phyloP scores from a whole-genome alignment of 306 rosid genomes.

The Prunus mongolica region DNA sequence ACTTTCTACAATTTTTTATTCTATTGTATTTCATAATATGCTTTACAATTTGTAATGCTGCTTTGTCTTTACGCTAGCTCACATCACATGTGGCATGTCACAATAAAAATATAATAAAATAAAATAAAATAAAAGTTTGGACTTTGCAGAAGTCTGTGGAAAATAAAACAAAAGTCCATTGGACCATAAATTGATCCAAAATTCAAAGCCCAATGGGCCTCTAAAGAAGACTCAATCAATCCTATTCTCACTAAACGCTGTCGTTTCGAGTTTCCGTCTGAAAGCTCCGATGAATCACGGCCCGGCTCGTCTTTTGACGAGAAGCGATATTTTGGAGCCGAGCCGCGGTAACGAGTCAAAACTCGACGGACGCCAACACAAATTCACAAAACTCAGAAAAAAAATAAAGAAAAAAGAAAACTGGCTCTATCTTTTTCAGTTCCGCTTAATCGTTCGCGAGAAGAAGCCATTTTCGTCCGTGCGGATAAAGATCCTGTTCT shows the following conservation, averaged over 20 bases:
- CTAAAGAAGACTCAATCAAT: not conserved
- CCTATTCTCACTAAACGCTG: not conserved
- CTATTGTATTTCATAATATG: not conserved
- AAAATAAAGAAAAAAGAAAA: not conserved
- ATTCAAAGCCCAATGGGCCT: conserved; percentile 6
- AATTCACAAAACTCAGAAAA: conserved; percentile 10
- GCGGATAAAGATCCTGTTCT: not conserved
- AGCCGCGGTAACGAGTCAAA: conserved; percentile 1
- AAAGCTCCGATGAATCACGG: not conserved
- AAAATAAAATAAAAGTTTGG: not conserved
- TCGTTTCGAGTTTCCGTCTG: not conserved
- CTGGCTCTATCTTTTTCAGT: conserved; percentile 17
- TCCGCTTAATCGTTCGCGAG: conserved; percentile 15
- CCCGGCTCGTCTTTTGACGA: conserved; percentile 7
- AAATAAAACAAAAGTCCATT: not conserved
- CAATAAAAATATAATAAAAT: not conserved
- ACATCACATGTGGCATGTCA: not conserved
- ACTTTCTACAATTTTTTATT: too few relatives aligned
- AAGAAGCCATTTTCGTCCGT: conserved; percentile 6
- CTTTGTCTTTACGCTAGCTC: not conserved
- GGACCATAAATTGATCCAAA: not conserved
- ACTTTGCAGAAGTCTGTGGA: too few relatives aligned
- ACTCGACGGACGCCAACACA: conserved; percentile 26
- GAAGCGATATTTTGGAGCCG: not conserved
- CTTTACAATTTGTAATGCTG: not conserved